Conservation (phyloP, 495 filamentous ascomycete genomes). For the Aspergillus conjunctus region DNA sequence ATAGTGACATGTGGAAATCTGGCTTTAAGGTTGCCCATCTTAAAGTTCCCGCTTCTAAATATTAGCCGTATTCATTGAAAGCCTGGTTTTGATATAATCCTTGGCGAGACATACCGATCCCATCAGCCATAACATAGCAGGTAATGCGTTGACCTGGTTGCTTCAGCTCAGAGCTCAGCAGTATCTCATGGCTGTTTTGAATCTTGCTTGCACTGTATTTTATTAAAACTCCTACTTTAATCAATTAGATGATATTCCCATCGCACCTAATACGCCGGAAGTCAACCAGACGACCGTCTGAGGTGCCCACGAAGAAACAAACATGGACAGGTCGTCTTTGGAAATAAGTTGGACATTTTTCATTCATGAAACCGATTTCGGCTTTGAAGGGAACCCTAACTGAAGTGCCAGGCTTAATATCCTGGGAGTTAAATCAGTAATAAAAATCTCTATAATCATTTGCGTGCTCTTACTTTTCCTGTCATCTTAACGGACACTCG, state of each 20-base stretch:
- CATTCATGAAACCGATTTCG: constrained; percentile 73
- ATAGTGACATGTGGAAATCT: constrained; percentile 58
- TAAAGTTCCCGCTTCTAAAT: constrained; percentile 69
- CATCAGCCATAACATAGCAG: constrained; percentile 84
- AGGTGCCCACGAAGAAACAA: constrained; percentile 75
- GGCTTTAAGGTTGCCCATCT: constrained; percentile 63
- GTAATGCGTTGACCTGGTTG: constrained; percentile 58
- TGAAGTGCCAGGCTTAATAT: constrained; percentile 39
- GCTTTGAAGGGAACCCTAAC: constrained; percentile 65
- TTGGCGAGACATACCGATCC: constrained; percentile 60
- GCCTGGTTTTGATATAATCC: not conserved
- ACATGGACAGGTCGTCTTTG: constrained; percentile 63
- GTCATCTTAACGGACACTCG: constrained; percentile 57
- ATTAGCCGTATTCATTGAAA: constrained; percentile 11
- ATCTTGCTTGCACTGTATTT: constrained; percentile 63
- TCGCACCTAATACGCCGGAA: constrained; percentile 71
- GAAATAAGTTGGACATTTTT: constrained; percentile 61
- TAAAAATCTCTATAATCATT: not conserved
- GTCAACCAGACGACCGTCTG: constrained; percentile 71
- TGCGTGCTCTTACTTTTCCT: constrained; percentile 44
- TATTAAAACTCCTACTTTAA: not conserved
- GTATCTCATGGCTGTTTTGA: constrained; percentile 60
- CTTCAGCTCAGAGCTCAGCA: constrained; percentile 61
- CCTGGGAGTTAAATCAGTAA: constrained; percentile 31
- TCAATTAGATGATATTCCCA: not conserved